phyloP scores from a whole-genome alignment of 2,329 filamentous ascomycete genomes.

The Cytospora piceae region DNA sequence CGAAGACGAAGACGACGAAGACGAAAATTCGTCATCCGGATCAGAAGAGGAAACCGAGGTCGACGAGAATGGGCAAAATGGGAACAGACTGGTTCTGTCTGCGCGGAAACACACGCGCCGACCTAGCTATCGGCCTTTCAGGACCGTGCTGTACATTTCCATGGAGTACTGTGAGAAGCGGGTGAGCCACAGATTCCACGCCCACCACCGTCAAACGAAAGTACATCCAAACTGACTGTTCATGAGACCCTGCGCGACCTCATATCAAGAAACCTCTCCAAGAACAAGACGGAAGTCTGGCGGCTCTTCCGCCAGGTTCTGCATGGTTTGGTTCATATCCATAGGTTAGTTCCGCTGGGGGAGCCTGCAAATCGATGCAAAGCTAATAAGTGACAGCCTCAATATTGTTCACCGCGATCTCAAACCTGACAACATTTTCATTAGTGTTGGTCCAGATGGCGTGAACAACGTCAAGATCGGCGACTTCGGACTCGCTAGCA shows the following conservation, averaged over 20 bases:
- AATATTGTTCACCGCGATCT: constrained; percentile 95
- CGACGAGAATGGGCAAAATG: constrained; percentile 21
- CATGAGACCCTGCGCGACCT: constrained; percentile 80
- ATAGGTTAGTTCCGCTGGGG: constrained; percentile 43
- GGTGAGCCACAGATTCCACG: constrained; percentile 48
- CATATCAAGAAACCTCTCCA: constrained; percentile 74
- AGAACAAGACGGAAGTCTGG: constrained; percentile 81
- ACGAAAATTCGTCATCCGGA: constrained; percentile 38
- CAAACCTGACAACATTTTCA: constrained; percentile 97
- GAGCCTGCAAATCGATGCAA: background rate
- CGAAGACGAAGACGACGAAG: constrained; percentile 43
- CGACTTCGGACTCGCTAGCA: constrained; percentile 93
- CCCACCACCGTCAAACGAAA: constrained; percentile 9
- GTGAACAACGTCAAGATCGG: constrained; percentile 92
- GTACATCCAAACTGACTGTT: background rate
- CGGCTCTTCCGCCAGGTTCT: constrained; percentile 87
- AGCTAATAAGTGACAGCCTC: constrained; percentile 49
- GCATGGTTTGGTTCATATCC: constrained; percentile 88
- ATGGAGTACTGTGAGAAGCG: constrained; percentile 99
- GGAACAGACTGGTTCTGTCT: constrained; percentile 7
- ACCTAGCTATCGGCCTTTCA: constrained; percentile 56
- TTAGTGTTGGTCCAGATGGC: constrained; percentile 68
- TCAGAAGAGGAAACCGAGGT: constrained; percentile 45
- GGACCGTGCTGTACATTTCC: constrained; percentile 88
- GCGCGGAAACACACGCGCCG: constrained; percentile 35